Percentiles rank a stretch among this genome's conserved stretches.
These are phyloP conservation scores for Paecilomyces formosus DNA, from an alignment of 2,329 filamentous ascomycete species.

Conservation along the genomic window DNA sequence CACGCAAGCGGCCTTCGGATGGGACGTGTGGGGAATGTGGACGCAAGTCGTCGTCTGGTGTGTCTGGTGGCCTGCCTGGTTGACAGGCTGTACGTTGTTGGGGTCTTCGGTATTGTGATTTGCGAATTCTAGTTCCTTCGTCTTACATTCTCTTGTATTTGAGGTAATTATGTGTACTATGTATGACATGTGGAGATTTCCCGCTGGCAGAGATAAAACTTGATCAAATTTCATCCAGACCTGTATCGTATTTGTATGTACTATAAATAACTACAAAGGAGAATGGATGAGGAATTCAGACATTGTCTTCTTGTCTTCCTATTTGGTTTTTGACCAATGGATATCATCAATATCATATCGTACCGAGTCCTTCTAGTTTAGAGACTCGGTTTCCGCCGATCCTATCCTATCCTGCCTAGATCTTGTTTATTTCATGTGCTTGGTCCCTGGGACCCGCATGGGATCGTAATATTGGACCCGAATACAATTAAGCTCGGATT, in stretches of 20 bases:
- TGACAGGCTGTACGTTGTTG: slow-evolving; percentile 46
- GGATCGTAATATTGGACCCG: slow-evolving; percentile 4
- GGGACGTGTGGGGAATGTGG: slow-evolving; percentile 84
- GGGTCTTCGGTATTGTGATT: slow-evolving; percentile 29
- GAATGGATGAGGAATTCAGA: not conserved
- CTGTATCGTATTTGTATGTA: not conserved
- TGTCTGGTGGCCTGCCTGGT: slow-evolving; percentile 92
- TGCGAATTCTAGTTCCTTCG: slow-evolving; percentile 2
- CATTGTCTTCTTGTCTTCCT: not conserved
- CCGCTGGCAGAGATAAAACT: not conserved
- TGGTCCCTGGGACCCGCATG: not conserved
- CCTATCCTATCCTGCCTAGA: not conserved
- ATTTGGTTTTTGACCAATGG: not conserved
- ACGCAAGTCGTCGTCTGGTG: slow-evolving; percentile 87
- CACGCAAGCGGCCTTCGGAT: slow-evolving; percentile 70
- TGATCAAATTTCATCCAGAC: not conserved
- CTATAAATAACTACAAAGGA: not conserved
- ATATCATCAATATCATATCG: not conserved
- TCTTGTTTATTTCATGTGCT: not conserved
- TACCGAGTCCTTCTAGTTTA: not conserved
- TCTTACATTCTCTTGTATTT: not conserved
- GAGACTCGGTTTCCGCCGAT: not conserved
- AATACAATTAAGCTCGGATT: slow-evolving; percentile 7
- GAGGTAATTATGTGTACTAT: not conserved
- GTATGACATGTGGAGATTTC: not conserved